phyloP scores from a whole-genome alignment of 2,329 filamentous ascomycete genomes.

The Neonectria faginata region DNA sequence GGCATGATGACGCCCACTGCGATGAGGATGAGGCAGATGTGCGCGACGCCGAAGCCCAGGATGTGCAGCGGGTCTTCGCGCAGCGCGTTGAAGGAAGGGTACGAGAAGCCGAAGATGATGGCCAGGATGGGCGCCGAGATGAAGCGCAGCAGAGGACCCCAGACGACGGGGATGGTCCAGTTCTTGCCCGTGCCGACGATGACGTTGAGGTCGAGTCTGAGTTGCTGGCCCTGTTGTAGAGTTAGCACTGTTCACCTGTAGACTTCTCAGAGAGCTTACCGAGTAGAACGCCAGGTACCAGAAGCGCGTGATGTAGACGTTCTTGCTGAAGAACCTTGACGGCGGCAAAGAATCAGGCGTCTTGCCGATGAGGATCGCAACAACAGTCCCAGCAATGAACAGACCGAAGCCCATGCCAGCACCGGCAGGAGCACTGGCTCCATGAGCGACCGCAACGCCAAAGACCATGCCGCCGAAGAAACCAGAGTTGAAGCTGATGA shows the following conservation, averaged over 20 bases:
- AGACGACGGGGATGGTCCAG: conserved; percentile 66
- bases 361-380: conserved; percentile 55
- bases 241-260: conserved; percentile 21
- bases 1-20: conserved; percentile 63
- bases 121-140: conserved; percentile 61
- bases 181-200: conserved; percentile 66
- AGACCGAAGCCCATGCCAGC: conserved; percentile 65
- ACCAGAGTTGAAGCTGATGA: conserved; percentile 60
- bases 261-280: conserved; percentile 51
- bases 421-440: conserved; percentile 56
- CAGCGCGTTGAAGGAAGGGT: conserved; percentile 60
- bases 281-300: conserved; percentile 69
- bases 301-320: conserved; percentile 53
- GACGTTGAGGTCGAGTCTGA: conserved; percentile 65
- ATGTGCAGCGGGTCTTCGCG: conserved; percentile 64
- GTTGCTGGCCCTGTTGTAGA: conserved; percentile 62
- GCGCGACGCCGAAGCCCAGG: conserved; percentile 61
- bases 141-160: conserved; percentile 63
- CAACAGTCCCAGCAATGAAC: conserved; percentile 57
- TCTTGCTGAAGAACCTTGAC: conserved; percentile 56
- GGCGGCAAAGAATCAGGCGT: conserved; percentile 54
- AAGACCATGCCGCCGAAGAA: conserved; percentile 66
- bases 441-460: conserved; percentile 63
- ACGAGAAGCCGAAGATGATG: conserved; percentile 65
- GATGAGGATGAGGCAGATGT: conserved; percentile 60